phyloP scores from a whole-genome alignment of 78 protist species.

The Planoprotostelium fungivorum region DNA sequence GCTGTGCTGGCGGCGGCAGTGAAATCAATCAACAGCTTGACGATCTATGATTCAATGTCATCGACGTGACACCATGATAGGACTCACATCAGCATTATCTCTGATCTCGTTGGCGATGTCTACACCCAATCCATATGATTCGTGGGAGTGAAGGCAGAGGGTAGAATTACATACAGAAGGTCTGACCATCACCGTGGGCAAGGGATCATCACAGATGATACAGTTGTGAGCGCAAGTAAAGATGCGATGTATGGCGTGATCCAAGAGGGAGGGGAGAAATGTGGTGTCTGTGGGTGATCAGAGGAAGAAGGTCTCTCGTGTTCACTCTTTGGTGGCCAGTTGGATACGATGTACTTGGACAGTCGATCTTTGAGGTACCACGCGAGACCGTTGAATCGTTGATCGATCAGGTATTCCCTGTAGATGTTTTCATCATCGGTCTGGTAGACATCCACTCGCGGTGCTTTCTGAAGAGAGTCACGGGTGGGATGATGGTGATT shows the following conservation, averaged over 20 bases:
- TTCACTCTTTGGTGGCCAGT: background rate
- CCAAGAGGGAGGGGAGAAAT: background rate
- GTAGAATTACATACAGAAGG: background rate
- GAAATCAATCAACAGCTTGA: background rate
- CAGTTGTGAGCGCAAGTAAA: background rate
- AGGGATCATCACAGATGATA: background rate
- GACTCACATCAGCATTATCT: background rate
- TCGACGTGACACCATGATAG: background rate
- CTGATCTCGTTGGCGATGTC: background rate
- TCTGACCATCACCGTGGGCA: background rate
- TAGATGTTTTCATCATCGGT: background rate
- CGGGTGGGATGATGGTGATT: background rate
- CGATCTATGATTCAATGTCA: background rate
- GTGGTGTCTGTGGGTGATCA: background rate
- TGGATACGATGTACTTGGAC: background rate
- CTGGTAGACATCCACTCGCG: background rate
- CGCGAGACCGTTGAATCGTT: no score
- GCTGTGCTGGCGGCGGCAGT: background rate
- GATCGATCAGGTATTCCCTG: background rate
- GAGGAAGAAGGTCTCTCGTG: background rate
- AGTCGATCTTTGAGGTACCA: background rate
- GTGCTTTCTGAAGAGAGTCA: background rate
- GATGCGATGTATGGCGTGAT: background rate
- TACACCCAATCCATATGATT: constrained; percentile 1
- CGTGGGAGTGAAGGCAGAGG: constrained; percentile 3